Evolutionary conservation across 2,329 filamentous ascomycete species (phyloP), one percentile per base, ranked within the genome.

Genomic region (Aotearoamyces nothofagi): DNA sequence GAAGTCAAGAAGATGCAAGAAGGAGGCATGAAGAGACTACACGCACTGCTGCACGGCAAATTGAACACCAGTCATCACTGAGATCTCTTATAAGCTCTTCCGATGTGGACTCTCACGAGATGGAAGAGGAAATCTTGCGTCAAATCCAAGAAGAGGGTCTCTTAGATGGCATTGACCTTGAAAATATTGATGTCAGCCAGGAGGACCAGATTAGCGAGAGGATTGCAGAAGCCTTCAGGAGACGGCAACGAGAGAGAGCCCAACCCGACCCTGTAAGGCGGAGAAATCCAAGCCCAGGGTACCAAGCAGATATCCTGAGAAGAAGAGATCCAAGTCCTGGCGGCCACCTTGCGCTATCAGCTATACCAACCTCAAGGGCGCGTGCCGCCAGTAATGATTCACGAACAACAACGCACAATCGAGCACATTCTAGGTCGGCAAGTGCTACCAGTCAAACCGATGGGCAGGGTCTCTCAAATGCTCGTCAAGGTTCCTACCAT

Each of bases 161-260:
- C 12, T 54, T 93, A 17, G 82, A 94, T 43, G 86, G 83, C 11
- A 72, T 94, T 26, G 86, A 94, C 47, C 57, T 94, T 31, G 80
- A 90, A 43, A 86, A 86, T 38, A 73, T 94, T 30, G 84, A 87
- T 37, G 63, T 83, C 10, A 70, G 61, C 27, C 80, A 84, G 44
- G 83, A 94, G 47, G 84, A 94, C 44, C 82, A 92, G 45, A 70
- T 96, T 10, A 92, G 81, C 39, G 79, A 87, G 45, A 74, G 79
- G 34, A 93, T 96, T 42, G 86, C 84, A 2, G 81, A 92, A 44
- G 83, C 83, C 2, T 93, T 92, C 46, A 63, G 81, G 33, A 67
- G 81, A 36, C 66, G 82, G 16, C 82, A 92, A 45, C 67, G 64
- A 24, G 71, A 75, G 36, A 57, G 69, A 34, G 49, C 60, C n/a